Evolutionary conservation across 257 asterid genomes (phyloP), one percentile per base, ranked within the genome.

Genomic region (Solanum piurae): DNA sequence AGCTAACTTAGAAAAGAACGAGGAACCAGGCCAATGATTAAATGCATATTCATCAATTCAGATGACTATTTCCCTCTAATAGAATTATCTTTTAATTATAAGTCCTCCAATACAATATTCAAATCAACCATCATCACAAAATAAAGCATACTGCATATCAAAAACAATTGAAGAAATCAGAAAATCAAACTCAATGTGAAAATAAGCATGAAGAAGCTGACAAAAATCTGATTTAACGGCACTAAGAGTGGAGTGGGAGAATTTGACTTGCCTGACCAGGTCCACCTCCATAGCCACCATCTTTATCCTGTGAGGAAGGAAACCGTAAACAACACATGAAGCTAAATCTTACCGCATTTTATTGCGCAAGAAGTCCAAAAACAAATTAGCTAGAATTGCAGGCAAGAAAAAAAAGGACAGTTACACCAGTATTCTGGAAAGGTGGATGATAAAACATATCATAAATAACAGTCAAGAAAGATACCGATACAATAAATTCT

Each of bases 281-380:
- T 93, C 99, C 99, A 84, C 99, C 99, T 42, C 98, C 98, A 89
- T 96, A 97, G 88, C 99, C 99, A 89, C 99, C 99, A 87, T 95
- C 90, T 85, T 91, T 90, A 87, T 95, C 99, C 99, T 97, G 92
- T 73, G 87, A 52, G 73, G 52, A 89, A 52, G 90, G 86, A 14
- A 85, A 88, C 77, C 64, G 74, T 20, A 85, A 84, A 88, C 73
- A 75, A 64, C 73, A 76, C 44, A 20, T 33, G 85, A 83, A 82
- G 76, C 46, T 69, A 85, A 77, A 80, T 55, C 66, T 55, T 80
- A 16, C 58, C 2, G 20, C 68, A 49, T 49, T 49, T 80, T 80
- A 11, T 29, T 46, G 42, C 31, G 25, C 11, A 11, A 80, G 42
- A 46, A 80, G 69, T 80, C 42, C n/a, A 46, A 31, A 80, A 16